A percentile compares a stretch with the other conserved stretches of the same genome.
phyloP scores from a whole-genome alignment of 2,329 filamentous ascomycete species.

The Fusarium devonianum region DNA sequence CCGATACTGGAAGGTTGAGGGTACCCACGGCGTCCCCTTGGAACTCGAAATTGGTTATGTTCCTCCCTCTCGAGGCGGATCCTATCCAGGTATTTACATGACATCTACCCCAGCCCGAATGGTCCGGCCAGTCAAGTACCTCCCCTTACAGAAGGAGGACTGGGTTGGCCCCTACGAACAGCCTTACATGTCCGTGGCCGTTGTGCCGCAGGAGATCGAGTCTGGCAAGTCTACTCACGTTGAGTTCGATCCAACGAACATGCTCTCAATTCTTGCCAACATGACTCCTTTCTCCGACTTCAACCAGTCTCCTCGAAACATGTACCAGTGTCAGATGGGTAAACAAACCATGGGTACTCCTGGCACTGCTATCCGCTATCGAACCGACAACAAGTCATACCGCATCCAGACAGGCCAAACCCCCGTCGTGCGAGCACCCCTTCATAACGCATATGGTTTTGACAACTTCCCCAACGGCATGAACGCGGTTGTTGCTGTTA shows the following conservation, averaged over 20 bases:
- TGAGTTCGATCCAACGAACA: slow-evolving; percentile 93
- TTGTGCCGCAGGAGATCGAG: slow-evolving; percentile 83
- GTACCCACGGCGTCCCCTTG: slow-evolving; percentile 77
- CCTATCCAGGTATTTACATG: slow-evolving; percentile 96
- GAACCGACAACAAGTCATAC: slow-evolving; percentile 98
- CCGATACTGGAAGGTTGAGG: slow-evolving; percentile 94
- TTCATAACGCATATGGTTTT: slow-evolving; percentile 95
- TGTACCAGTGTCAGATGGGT: slow-evolving; percentile 99
- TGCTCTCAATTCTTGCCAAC: slow-evolving; percentile 95
- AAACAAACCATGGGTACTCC: slow-evolving; percentile 99
- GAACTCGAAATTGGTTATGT: slow-evolving; percentile 93
- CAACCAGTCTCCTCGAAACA: slow-evolving; percentile 98
- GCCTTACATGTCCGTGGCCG: slow-evolving; percentile 97
- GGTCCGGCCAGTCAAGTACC: slow-evolving; percentile 90
- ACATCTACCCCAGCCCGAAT: slow-evolving; percentile 85
- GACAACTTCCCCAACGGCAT: slow-evolving; percentile 98
- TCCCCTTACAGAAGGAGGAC: slow-evolving; percentile 85
- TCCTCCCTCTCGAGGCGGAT: slow-evolving; percentile 86
- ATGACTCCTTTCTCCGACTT: slow-evolving; percentile 99
- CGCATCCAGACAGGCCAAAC: slow-evolving; percentile 95
- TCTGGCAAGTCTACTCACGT: slow-evolving; percentile 93
- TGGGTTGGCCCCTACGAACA: slow-evolving; percentile 94
- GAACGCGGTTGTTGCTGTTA: slow-evolving; percentile 95
- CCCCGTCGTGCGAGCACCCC: slow-evolving; percentile 86
- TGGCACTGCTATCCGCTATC: slow-evolving; percentile 80